Conservation (phyloP, 306 rosid genomes). For the Mimosa pudica region DNA sequence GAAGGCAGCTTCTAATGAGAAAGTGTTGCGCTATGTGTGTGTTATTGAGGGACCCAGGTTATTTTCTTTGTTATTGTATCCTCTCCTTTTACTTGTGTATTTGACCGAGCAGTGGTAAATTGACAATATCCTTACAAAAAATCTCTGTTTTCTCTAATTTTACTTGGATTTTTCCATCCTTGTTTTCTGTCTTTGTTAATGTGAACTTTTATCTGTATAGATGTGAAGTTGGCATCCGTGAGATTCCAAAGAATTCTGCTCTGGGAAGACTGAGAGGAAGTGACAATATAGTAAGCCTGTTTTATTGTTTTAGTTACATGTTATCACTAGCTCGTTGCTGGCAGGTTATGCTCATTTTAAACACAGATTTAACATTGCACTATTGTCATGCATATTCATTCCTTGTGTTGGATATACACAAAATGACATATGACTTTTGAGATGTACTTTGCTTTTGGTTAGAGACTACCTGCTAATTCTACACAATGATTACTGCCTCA, state of each 20-base stretch:
- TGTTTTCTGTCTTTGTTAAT: slow-evolving; percentile 11
- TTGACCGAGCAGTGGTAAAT: slow-evolving; percentile 27
- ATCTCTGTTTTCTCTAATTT: not conserved
- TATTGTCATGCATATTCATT: too few species aligned
- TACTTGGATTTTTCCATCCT: slow-evolving; percentile 13
- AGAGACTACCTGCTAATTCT: too few species aligned
- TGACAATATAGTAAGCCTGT: slow-evolving; percentile 79
- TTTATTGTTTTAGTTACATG: slow-evolving; percentile 5
- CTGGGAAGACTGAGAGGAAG: slow-evolving; percentile 95
- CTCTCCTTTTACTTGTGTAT: slow-evolving; percentile 32
- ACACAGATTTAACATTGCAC: too few species aligned
- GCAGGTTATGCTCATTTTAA: not conserved
- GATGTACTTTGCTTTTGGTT: too few species aligned
- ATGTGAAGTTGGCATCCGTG: slow-evolving; percentile 92
- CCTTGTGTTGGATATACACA: too few species aligned
- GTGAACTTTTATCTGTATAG: slow-evolving; percentile 35
- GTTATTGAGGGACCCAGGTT: slow-evolving; percentile 73
- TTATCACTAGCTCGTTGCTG: not conserved
- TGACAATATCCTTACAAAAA: not conserved
- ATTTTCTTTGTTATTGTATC: not conserved
- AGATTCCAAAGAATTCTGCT: slow-evolving; percentile 74
- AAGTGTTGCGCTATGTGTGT: slow-evolving; percentile 88
- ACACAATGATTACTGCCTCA: too few species aligned
- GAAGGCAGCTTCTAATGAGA: slow-evolving; percentile 75
- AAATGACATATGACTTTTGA: too few species aligned